Percentiles rank a stretch among this genome's conserved stretches.
These are phyloP conservation scores for Toxicodendron radicans DNA, from an alignment of 345 rosid genomes.

Conservation along the genomic window DNA sequence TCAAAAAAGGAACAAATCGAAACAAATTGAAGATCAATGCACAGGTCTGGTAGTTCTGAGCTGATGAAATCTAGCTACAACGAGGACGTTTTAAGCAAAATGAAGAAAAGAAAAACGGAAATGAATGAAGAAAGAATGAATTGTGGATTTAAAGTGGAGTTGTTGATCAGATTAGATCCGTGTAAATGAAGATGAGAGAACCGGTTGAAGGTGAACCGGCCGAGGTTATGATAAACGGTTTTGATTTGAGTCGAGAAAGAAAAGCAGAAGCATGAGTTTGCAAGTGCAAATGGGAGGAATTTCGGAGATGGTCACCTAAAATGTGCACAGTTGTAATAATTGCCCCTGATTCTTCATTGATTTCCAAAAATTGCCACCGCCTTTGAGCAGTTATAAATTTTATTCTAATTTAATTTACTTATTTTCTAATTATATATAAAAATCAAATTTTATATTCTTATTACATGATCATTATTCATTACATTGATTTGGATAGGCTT, in stretches of 20 bases:
- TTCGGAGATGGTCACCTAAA: constrained; percentile 7
- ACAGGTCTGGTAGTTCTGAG: not conserved
- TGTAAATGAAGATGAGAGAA: constrained; percentile 10
- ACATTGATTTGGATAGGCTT: too few relatives aligned
- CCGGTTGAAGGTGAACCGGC: not conserved
- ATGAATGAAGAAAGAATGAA: not conserved
- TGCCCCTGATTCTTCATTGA: not conserved
- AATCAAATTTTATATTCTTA: too few relatives aligned
- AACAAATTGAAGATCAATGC: not conserved
- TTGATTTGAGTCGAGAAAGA: constrained; percentile 21
- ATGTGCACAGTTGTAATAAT: not conserved
- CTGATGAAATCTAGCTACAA: not conserved
- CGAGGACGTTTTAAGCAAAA: not conserved
- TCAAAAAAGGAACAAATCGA: not conserved
- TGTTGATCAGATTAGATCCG: constrained; percentile 22
- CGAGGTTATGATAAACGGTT: not conserved
- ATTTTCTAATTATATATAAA: too few relatives aligned
- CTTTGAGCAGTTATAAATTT: not conserved
- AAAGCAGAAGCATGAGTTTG: constrained; percentile 5
- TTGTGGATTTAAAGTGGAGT: not conserved
- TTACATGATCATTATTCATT: too few relatives aligned
- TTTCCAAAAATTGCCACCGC: constrained; percentile 19
- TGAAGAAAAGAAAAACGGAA: not conserved
- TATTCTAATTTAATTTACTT: not conserved
- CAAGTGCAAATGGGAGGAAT: constrained; percentile 6